phyloP scores from a whole-genome alignment of 1,139 yeast genomes.

The Blastobotrys indianensis region DNA sequence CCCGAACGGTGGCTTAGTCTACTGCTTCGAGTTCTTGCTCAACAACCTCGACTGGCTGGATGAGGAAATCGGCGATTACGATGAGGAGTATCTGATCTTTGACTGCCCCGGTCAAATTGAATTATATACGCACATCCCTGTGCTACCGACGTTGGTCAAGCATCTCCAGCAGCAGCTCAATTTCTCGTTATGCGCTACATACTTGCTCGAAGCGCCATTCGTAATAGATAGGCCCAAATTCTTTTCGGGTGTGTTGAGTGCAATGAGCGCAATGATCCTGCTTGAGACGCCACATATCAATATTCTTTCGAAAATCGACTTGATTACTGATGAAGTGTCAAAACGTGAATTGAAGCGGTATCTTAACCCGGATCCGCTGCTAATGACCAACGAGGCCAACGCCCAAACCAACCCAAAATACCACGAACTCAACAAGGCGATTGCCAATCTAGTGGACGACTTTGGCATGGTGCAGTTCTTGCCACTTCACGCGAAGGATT shows the following conservation, averaged over 20 bases:
- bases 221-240: conserved; percentile 85
- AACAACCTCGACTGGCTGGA: conserved; percentile 94
- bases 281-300: conserved; percentile 93
- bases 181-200: conserved; percentile 87
- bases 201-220: conserved; percentile 89
- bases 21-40: conserved; percentile 82
- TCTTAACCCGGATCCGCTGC: conserved; percentile 84
- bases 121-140: conserved; percentile 90
- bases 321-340: conserved; percentile 60
- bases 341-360: conserved; percentile 74
- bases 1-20: conserved; percentile 90
- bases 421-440: conserved; percentile 65
- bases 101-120: conserved; percentile 99
- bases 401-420: conserved; percentile 65
- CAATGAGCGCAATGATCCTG: conserved; percentile 97
- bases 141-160: conserved; percentile 77
- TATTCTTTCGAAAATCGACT: conserved; percentile 77
- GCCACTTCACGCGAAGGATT: conserved; percentile 79
- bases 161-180: conserved; percentile 75
- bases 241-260: conserved; percentile 91
- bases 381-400: conserved; percentile 50
- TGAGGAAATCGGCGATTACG: conserved; percentile 88
- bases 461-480: conserved; percentile 98
- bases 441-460: conserved; percentile 81
- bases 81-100: conserved; percentile 87